Conservation (phyloP, 495 filamentous ascomycete genomes). For the Gamarada debralockiae region DNA sequence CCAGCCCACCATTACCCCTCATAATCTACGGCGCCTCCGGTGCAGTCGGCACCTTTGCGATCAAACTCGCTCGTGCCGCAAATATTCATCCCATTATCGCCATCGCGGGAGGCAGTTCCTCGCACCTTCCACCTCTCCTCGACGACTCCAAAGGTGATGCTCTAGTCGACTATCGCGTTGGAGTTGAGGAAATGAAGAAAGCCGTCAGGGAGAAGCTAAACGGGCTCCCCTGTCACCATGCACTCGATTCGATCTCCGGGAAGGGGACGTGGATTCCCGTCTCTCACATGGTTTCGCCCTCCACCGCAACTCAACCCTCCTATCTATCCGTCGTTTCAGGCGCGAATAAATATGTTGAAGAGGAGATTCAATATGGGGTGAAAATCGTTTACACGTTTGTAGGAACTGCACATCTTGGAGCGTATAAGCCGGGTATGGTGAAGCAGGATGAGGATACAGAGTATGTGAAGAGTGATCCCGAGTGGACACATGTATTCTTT, state of each 20-base stretch:
- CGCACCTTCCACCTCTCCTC: constrained; percentile 56
- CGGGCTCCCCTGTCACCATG: constrained; percentile 35
- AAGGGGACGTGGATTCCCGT: constrained; percentile 43
- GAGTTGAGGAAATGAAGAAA: constrained; percentile 45
- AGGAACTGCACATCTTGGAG: constrained; percentile 44
- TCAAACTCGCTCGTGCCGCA: constrained; percentile 59
- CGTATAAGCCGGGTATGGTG: constrained; percentile 17
- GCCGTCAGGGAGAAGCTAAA: constrained; percentile 41
- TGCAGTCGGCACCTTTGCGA: constrained; percentile 61
- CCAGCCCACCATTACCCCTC: constrained; percentile 42
- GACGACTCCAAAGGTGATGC: constrained; percentile 61
- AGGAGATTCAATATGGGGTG: constrained; percentile 30
- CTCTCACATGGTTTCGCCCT: constrained; percentile 34
- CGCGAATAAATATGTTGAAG: constrained; percentile 28
- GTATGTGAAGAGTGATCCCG: constrained; percentile 32
- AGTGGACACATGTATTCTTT: constrained; percentile 55
- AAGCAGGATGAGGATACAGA: constrained; percentile 9
- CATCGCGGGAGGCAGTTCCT: constrained; percentile 57
- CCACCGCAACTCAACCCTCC: neutral
- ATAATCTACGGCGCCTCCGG: constrained; percentile 57
- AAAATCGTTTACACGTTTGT: constrained; percentile 43
- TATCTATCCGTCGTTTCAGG: constrained; percentile 14
- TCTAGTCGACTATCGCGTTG: constrained; percentile 68
- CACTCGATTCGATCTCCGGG: constrained; percentile 57
- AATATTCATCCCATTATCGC: constrained; percentile 72